Evolutionary conservation across 257 asterid genomes (phyloP).

Genomic region (Lithospermum erythrorhizon): DNA sequence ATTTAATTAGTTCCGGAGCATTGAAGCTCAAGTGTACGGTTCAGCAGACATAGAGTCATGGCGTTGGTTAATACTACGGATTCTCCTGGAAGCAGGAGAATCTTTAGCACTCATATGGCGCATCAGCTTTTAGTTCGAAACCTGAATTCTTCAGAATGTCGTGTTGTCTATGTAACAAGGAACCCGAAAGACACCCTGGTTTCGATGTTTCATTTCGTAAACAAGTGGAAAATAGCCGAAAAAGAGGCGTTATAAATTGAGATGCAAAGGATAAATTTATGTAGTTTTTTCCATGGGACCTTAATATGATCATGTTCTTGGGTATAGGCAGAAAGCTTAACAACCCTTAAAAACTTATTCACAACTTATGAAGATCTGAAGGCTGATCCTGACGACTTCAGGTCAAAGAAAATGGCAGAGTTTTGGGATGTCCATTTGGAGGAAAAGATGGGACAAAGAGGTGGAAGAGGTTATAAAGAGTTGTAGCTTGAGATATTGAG

Average conservation of each 20-base stretch:
- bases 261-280: conserved; percentile 35
- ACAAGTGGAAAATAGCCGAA: conserved; percentile 9
- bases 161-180: conserved; percentile 37
- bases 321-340: conserved; percentile 20
- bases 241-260: conserved; percentile 29
- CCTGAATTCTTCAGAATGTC: conserved; percentile 19
- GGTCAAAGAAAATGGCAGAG: conserved; percentile 19
- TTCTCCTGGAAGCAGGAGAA: conserved; percentile 3
- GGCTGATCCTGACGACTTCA: conserved; percentile 12
- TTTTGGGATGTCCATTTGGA: conserved; percentile 40
- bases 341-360: conserved; percentile 27
- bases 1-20: conserved; percentile 33
- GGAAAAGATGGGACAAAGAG: conserved; percentile 12
- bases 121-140: conserved; percentile 21
- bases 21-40: conserved; percentile 26
- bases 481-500: conserved; percentile 40
- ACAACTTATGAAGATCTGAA: conserved; percentile 35
- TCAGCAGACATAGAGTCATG: not conserved
- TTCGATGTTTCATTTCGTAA: conserved; percentile 32
- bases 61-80: too few relatives aligned
- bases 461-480: conserved; percentile 24
- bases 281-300: conserved; percentile 34
- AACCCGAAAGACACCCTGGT: conserved; percentile 41
- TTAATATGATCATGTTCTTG: conserved; percentile 43
- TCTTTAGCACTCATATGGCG: conserved; percentile 37